Evolutionary conservation across 805 yeast genomes (phyloP), one percentile per base, ranked within the genome.

Genomic region (Novakomyces olei): DNA sequence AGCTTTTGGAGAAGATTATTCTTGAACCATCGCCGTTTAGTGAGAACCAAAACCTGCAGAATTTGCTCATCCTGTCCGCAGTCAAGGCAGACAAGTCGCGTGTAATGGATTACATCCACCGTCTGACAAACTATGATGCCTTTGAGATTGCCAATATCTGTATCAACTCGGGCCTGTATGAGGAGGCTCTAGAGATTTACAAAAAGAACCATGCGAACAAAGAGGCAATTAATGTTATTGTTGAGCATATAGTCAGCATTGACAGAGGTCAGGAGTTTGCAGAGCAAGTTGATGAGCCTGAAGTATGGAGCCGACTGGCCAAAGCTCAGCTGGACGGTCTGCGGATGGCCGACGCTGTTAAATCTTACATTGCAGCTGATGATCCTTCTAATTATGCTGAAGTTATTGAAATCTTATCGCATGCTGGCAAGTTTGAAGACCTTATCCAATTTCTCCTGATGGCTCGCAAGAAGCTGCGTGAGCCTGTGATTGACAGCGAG

Each of bases 11-110:
- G 56, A 88, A 88, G 63, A 85, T 88, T 49, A 81, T 91, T 41
- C 62, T 88, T 45, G 98, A 88, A 57, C 94, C 96, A 35, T 83
- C 96, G 45, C 91, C 95, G 43, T 88, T 88, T 62, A 80, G 71
- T 45, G 96, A 85, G 44, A 88, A 88, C 53, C 76, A 91, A 43
- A 83, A 93, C 17, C 63, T 88, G 51, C 98, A 88, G 63, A 94
- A 94, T 33, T 62, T 88, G 52, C 60, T 88, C 50, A 66, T 88
- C 42, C 66, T 88, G 50, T 88, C 99, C 41, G 95, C 98, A 25
- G 78, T 88, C 51, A 81, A 80, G 57, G 93, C 92, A 34, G 96
- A 85, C 54, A 72, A 80, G 46, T 61, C 85, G 5, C 76, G 77
- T 57, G 94, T 88, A 32, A 53, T 65, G 41, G 65, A 69, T 33